These are phyloP conservation scores for Wickerhamiella bombiphila DNA, from an alignment of 805 yeast species.

Conservation along the genomic window DNA sequence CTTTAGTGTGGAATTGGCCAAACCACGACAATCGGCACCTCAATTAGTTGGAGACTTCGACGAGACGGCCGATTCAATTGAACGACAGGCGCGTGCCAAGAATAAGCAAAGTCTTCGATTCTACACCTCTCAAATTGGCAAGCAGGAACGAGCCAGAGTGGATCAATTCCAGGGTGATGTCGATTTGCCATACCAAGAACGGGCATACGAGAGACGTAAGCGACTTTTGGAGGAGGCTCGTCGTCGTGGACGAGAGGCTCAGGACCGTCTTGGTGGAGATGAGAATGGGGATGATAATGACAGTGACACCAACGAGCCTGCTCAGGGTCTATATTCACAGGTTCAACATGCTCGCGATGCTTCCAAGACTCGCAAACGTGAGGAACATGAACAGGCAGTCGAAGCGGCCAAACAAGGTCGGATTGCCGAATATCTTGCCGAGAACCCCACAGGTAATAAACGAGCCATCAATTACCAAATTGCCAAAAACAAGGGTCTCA, in stretches of 20 bases:
- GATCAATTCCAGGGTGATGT: slow-evolving; percentile 50
- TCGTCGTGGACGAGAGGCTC: slow-evolving; percentile 54
- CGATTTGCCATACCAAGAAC: slow-evolving; percentile 83
- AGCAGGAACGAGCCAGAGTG: slow-evolving; percentile 28
- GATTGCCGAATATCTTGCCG: slow-evolving; percentile 54
- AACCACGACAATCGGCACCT: neutral
- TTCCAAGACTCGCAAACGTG: slow-evolving; percentile 33
- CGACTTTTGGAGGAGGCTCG: slow-evolving; percentile 78
- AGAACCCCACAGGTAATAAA: slow-evolving; percentile 66
- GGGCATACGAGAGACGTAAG: slow-evolving; percentile 80
- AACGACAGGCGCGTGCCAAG: slow-evolving; percentile 37
- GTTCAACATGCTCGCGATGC: slow-evolving; percentile 40
- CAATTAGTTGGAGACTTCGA: slow-evolving; percentile 35
- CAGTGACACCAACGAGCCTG: slow-evolving; percentile 13
- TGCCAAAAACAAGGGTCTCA: slow-evolving; percentile 88
- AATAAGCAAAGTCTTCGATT: slow-evolving; percentile 81
- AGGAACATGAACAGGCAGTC: slow-evolving; percentile 57
- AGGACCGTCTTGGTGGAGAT: slow-evolving; percentile 34
- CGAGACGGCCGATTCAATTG: slow-evolving; percentile 70
- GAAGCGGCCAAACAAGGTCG: slow-evolving; percentile 76
- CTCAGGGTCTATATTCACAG: slow-evolving; percentile 32
- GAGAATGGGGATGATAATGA: slow-evolving; percentile 15
- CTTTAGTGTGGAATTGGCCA: slow-evolving; percentile 9
- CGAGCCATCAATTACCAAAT: slow-evolving; percentile 93
- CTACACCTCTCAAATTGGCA: slow-evolving; percentile 94